A percentile compares a stretch with the other conserved stretches of the same genome.
Evolutionary conservation across 495 filamentous ascomycete genomes (phyloP).

Genomic region (Haplographium delicatum): DNA sequence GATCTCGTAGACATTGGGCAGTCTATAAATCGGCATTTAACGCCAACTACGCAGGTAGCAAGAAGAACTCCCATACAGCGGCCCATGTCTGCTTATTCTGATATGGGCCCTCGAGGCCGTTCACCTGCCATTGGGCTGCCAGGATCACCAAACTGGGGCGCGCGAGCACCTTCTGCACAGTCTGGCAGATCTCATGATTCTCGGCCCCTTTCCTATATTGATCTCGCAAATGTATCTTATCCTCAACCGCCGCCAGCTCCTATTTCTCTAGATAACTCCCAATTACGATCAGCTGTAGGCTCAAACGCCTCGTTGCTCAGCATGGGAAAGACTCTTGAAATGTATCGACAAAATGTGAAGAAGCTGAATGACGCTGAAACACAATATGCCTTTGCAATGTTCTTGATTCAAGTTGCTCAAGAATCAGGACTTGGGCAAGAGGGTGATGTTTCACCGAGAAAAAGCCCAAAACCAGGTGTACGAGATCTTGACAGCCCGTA

Average conservation of each 20-base stretch:
- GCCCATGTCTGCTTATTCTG: conserved; percentile 71
- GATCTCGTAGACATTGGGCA: conserved; percentile 37
- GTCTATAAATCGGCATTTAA: conserved; percentile 51
- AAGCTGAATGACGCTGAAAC: conserved; percentile 85
- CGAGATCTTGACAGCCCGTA: conserved; percentile 35
- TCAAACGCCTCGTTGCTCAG: conserved; percentile 85
- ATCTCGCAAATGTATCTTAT: conserved; percentile 84
- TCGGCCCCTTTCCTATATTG: conserved; percentile 75
- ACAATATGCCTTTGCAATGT: conserved; percentile 93
- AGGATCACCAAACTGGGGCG: conserved; percentile 41
- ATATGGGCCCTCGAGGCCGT: conserved; percentile 54
- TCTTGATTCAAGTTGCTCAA: conserved; percentile 81
- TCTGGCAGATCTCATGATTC: conserved; percentile 69
- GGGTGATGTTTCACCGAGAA: conserved; percentile 33
- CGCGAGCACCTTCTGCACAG: conserved; percentile 54
- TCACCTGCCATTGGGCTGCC: conserved; percentile 45
- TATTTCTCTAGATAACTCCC: conserved; percentile 70
- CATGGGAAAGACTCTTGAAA: conserved; percentile 86
- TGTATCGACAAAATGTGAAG: conserved; percentile 95
- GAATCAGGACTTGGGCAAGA: conserved; percentile 48
- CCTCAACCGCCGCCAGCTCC: conserved; percentile 69
- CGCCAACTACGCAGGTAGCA: conserved; percentile 43
- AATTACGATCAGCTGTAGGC: conserved; percentile 72
- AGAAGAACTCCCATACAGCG: conserved; percentile 53
- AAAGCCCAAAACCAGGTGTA: conserved; percentile 33